Percentiles rank a stretch among this genome's conserved stretches.
These are phyloP conservation scores for Zymoseptoria ardabiliae DNA, from an alignment of 2,329 filamentous ascomycete species.

Conservation along the genomic window DNA sequence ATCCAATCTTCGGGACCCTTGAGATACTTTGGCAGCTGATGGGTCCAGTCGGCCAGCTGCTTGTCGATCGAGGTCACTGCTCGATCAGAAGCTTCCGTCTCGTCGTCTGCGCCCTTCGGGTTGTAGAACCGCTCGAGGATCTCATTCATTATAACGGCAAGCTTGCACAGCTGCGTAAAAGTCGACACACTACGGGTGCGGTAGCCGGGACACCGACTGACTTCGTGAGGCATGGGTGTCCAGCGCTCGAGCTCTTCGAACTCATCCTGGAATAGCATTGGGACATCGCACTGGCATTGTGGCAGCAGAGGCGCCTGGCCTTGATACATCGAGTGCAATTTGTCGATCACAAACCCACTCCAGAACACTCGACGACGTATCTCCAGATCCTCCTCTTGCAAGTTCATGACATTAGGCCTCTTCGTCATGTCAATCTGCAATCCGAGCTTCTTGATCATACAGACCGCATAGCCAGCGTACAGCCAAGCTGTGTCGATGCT, in stretches of 20 bases:
- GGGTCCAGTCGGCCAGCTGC: constrained; percentile 2
- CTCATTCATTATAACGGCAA: constrained; percentile 7
- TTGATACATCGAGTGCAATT: constrained; percentile 48
- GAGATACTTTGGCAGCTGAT: constrained; percentile 3
- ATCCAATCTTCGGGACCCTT: neutral
- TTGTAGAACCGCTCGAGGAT: constrained; percentile 8
- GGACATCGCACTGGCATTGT: constrained; percentile 40
- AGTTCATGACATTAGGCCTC: constrained; percentile 25
- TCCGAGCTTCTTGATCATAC: constrained; percentile 49
- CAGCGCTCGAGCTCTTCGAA: constrained; percentile 50
- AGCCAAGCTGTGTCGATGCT: constrained; percentile 46
- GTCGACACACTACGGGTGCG: constrained; percentile 9
- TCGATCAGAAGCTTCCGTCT: neutral
- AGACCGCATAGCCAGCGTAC: constrained; percentile 51
- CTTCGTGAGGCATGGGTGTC: constrained; percentile 33
- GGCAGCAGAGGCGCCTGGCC: constrained; percentile 45
- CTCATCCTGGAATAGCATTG: constrained; percentile 42
- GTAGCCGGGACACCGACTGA: constrained; percentile 1
- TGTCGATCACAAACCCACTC: constrained; percentile 43
- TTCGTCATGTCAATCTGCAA: constrained; percentile 42
- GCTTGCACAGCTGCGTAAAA: constrained; percentile 6
- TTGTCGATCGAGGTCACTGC: constrained; percentile 1
- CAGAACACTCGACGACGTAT: constrained; percentile 36
- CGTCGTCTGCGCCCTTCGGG: neutral
- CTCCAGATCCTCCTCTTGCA: constrained; percentile 42